phyloP scores from a whole-genome alignment of 306 rosid species.

The Crataegus laevigata region DNA sequence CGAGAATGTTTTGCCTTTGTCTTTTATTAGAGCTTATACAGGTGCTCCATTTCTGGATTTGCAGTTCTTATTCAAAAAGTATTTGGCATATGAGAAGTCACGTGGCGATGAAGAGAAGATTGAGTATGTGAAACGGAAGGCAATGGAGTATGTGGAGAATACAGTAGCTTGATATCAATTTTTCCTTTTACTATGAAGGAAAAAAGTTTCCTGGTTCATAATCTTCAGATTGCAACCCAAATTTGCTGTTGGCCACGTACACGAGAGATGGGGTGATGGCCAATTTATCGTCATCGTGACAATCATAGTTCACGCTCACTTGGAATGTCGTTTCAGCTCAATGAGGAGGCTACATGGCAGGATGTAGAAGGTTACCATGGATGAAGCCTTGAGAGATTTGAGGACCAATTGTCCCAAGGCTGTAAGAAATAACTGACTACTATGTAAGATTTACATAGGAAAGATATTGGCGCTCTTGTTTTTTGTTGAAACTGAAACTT shows the following conservation, averaged over 20 bases:
- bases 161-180: slow-evolving; percentile 36
- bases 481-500: neutral
- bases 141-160: slow-evolving; percentile 66
- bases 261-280: neutral
- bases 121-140: slow-evolving; percentile 70
- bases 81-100: slow-evolving; percentile 71
- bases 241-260: neutral
- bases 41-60: slow-evolving; percentile 10
- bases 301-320: neutral
- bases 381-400: neutral
- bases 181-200: neutral
- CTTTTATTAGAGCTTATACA: slow-evolving; percentile 6
- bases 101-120: slow-evolving; percentile 64
- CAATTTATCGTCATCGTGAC: neutral
- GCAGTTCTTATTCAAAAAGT: slow-evolving; percentile 87
- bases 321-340: neutral
- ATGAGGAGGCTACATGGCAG: neutral
- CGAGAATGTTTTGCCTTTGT: neutral
- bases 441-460: neutral
- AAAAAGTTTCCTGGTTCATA: neutral
- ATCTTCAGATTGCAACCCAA: neutral
- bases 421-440: neutral
- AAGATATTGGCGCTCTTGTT: neutral
- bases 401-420: neutral
- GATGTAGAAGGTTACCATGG: neutral